A percentile compares a stretch with the other conserved stretches of the same genome.
Conservation (phyloP, 352 stramenopile species). For the Phytophthora chlamydospora region DNA sequence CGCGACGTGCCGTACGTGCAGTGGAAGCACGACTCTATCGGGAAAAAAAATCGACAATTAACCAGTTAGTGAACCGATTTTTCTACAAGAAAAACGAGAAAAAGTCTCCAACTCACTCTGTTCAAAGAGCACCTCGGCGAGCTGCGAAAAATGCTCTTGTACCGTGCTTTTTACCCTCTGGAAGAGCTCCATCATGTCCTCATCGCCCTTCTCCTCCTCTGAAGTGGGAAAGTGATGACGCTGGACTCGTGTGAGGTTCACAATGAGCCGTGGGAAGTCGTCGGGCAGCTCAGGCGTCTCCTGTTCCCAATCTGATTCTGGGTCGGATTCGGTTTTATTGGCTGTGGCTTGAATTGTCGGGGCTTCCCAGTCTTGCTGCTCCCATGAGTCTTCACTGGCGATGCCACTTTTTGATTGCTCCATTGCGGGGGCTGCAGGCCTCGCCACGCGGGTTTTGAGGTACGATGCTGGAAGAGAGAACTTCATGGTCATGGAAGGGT, state of each 20-base stretch:
- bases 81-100: neutral
- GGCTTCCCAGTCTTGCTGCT: constrained; percentile 49
- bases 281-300: constrained; percentile 54
- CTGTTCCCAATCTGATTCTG: constrained; percentile 42
- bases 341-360: neutral
- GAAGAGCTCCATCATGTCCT: constrained; percentile 46
- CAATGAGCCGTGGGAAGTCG: constrained; percentile 71
- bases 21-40: constrained; percentile 66
- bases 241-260: constrained; percentile 69
- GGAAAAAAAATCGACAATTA: constrained; percentile 2
- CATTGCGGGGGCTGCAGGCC: constrained; percentile 6
- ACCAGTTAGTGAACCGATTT: constrained; percentile 4
- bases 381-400: constrained; percentile 41
- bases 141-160: constrained; percentile 59
- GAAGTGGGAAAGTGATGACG: constrained; percentile 52
- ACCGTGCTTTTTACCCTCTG: constrained; percentile 56
- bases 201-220: constrained; percentile 25
- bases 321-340: neutral
- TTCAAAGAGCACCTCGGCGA: constrained; percentile 73
- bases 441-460: constrained; percentile 4
- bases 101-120: constrained; percentile 42
- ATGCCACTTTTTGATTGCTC: constrained; percentile 11
- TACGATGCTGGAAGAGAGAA: constrained; percentile 49
- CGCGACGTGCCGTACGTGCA: constrained; percentile 68
- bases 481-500: constrained; percentile 55